Base-by-base conservation (phyloP, 176 grass and related monocot species). In the Melocanna baccifera region DNA sequence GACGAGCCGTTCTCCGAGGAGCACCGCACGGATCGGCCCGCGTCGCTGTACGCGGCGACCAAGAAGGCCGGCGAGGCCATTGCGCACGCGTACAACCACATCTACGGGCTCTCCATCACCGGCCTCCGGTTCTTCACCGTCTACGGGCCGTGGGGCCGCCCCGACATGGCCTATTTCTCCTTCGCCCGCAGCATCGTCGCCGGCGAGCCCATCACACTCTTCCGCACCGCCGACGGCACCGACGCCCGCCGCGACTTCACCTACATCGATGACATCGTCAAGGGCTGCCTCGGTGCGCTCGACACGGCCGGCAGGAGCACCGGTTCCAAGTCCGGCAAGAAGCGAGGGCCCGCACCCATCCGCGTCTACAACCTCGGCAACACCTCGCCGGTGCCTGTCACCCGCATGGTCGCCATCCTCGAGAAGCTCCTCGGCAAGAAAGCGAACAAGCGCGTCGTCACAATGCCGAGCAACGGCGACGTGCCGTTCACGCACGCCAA, bases 51-150 rank as follows among this genome's bases (percentile, higher is more conserved):
- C 85, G 97, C 97, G 13, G 97, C 97, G 2, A 99, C 97, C 22
- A 99, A 99, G 91, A 99, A 99, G 78, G 97, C 97, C 9, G 97
- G 97, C 13, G 97, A 99, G 89, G 97, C 90, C 80, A 96, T 99
- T 29, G 93, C 97, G 50, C 97, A 99, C 83, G 85, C 92, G 6
- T 99, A 99, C 80, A 99, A 96, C 90, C 91, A 99, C 82, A 99
- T 99, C 76, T 99, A 99, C 78, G 97, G 97, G 16, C 93, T 99
- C 53, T 96, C 93, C 86, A 86, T 99, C 90, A 99, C 97, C 11
- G 93, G 93, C 47, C 83, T 99, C 13, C 90, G 97, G 0, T 99
- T 99, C 88, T 99, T 99, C 87, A 99, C 97, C 30, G 97, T 99
- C 1, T 99, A 99, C 73, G 97, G 97, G 2, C 97, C 97, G 0